Conservation (phyloP, 1,284 basidiomycete genomes). For the Austroboletus novae-zelandiae region DNA sequence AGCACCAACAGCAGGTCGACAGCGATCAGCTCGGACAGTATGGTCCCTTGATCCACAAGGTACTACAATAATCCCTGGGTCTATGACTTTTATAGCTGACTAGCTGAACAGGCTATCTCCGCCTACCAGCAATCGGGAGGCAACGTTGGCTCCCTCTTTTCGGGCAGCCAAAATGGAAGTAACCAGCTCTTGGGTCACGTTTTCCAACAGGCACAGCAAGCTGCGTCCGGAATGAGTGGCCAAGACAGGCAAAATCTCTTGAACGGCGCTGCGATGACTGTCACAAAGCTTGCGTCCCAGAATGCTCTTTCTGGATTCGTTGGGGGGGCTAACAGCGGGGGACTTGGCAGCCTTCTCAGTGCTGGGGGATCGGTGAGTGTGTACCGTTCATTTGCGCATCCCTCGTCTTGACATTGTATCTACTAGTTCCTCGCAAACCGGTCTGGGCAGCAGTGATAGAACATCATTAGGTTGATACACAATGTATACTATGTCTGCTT, state of each 20-base stretch:
- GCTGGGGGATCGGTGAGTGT: constrained; percentile 44
- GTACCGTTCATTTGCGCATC: neutral
- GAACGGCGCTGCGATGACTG: constrained; percentile 78
- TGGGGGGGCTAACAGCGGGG: constrained; percentile 67
- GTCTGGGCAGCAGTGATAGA: constrained; percentile 30
- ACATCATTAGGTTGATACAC: constrained; percentile 11
- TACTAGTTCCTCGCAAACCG: constrained; percentile 37
- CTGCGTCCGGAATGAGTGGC: constrained; percentile 66
- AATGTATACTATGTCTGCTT: neutral
- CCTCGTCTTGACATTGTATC: neutral
- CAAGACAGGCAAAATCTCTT: constrained; percentile 81
- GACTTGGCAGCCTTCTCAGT: constrained; percentile 50
- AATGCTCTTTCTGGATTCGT: constrained; percentile 54
- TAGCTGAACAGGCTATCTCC: constrained; percentile 19
- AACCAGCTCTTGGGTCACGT: constrained; percentile 74
- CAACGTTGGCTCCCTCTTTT: constrained; percentile 15
- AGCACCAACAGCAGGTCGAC: constrained; percentile 12
- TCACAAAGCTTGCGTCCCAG: constrained; percentile 77
- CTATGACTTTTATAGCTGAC: constrained; percentile 7
- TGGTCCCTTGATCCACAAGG: constrained; percentile 21
- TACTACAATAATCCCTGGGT: constrained; percentile 18
- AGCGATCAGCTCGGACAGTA: constrained; percentile 17
- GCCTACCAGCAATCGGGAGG: constrained; percentile 18
- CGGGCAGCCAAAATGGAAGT: constrained; percentile 49
- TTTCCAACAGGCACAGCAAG: constrained; percentile 74